Evolutionary conservation across 768 basidiomycete genomes (phyloP), one percentile per base, ranked within the genome.

Genomic region (Jaapia argillacea): DNA sequence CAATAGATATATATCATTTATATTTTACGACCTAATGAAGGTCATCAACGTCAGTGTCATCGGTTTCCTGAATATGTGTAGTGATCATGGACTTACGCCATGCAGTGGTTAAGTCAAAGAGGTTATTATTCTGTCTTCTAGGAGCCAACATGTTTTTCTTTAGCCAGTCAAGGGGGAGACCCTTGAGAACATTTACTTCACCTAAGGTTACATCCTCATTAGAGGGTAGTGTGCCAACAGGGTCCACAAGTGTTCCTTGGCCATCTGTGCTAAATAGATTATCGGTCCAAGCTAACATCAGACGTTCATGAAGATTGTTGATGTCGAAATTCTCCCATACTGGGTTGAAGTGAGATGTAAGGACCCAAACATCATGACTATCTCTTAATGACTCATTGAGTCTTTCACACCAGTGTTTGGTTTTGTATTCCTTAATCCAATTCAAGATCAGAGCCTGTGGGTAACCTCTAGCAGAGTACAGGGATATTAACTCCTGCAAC

Each of bases 321-420:
- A 57, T 58, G 41, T 48, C 44, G 46, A 64, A 62, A 40, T 54
- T 59, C 58, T 62, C 58, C 62, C 61, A 64, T 27, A 52, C 57
- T 6, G 55, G 47, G 44, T 64, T 60, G 44, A 53, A 63, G 6
- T 49, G 18, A 2, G 61, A 48, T 47, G 61, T 64, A 12, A 64
- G 48, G 12, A 64, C 60, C 27, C 60, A 53, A 43, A 61, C 55
- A 18, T 45, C 35, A 18, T 6, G 39, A 24, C 37, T 42, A 16
- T 22, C 36, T 33, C 12, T 27, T 22, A 21, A 38, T 33, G 18
- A 20, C 24, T 41, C 51, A 24, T 41, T 31, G 7, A 60, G 43
- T 10, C 59, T 43, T 18, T 58, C 55, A 25, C 58, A 39, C 63
- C 62, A 64, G 14, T 57, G 52, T 46, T 59, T 48, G 37, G 24